Evolutionary conservation across 2,329 filamentous ascomycete genomes (phyloP), one percentile per base, ranked within the genome.

Genomic region (Stagonosporopsis cucurbitacearum): DNA sequence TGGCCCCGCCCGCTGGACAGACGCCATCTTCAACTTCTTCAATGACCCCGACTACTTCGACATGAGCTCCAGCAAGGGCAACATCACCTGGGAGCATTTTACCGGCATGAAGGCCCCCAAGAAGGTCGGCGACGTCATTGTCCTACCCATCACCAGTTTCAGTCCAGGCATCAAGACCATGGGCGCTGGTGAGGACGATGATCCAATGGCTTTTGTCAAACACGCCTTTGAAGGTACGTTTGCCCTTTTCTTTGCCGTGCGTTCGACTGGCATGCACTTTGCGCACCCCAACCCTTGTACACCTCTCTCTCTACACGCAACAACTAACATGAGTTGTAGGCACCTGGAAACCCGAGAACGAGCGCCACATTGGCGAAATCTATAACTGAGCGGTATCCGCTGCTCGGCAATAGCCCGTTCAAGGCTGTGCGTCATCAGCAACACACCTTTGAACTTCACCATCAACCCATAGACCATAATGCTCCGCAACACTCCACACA

Each of bases 141-240:
- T 99, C 13, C 79, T 99, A 57, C 95, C 95, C 23, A 98, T 99
- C 68, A 99, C 95, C 6, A 94, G 92, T 76, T 99, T 99, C 81
- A 96, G 92, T 68, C 95, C 95, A 0, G 95, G 95, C 23, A 92
- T 98, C 40, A 85, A 88, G 66, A 92, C 96, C 74, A 98, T 97
- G 92, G 91, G 90, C 12, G 90, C 95, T 41, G 88, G 88, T 69
- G 92, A 96, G 60, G 84, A 88, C 37, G 92, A 97, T 65, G 89
- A 98, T 73, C 92, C 92, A 1, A 94, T 96, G 91, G 95, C 95
- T 1, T 98, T 96, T 81, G 95, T 99, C 58, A 93, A 95, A 79
- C 95, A 99, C 78, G 88, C 92, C 51, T 99, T 99, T 75, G 91
- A 96, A 81, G 95, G 94, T 96, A 80, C 64, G 83, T 75, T 46